Conservation (phyloP, 495 filamentous ascomycete genomes). For the Podospora appendiculata region DNA sequence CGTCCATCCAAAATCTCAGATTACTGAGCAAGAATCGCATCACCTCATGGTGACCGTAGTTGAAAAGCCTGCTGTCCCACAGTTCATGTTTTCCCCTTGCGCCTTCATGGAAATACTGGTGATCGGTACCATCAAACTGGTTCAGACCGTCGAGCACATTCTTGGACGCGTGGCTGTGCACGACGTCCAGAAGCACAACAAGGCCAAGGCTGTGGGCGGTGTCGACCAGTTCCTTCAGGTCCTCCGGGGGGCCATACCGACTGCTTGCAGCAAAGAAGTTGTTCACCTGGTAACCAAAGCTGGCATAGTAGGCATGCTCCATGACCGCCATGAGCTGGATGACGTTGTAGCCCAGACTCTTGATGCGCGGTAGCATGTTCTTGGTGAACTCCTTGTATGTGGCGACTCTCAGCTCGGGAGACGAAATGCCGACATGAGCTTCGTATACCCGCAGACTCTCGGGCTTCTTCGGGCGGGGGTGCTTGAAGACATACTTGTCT, state of each 20-base stretch:
- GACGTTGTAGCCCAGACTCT: constrained; percentile 87
- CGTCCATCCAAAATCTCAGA: constrained; percentile 98
- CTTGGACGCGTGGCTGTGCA: constrained; percentile 96
- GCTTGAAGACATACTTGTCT: constrained; percentile 73
- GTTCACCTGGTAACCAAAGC: constrained; percentile 97
- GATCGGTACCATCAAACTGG: constrained; percentile 88
- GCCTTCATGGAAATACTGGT: constrained; percentile 91
- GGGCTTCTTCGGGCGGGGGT: constrained; percentile 76
- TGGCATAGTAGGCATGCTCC: constrained; percentile 99
- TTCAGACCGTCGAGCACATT: constrained; percentile 93
- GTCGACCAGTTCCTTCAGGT: constrained; percentile 93
- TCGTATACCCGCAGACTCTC: constrained; percentile 86
- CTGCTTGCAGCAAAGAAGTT: constrained; percentile 98
- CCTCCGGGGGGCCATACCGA: constrained; percentile 88
- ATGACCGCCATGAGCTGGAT: constrained; percentile 99
- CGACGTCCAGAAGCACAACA: constrained; percentile 89
- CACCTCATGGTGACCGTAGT: constrained; percentile 93
- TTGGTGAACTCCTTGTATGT: constrained; percentile 97
- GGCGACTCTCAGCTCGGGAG: constrained; percentile 76
- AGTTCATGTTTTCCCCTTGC: constrained; percentile 76
- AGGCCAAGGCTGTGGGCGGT: constrained; percentile 88
- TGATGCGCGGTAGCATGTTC: constrained; percentile 85
- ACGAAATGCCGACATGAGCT: constrained; percentile 95
- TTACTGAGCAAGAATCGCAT: constrained; percentile 91
- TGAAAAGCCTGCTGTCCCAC: constrained; percentile 96